Percentiles rank a stretch among this genome's conserved stretches.
Conservation (phyloP, 2,329 filamentous ascomycete genomes). For the Epichloe gansuensis region DNA sequence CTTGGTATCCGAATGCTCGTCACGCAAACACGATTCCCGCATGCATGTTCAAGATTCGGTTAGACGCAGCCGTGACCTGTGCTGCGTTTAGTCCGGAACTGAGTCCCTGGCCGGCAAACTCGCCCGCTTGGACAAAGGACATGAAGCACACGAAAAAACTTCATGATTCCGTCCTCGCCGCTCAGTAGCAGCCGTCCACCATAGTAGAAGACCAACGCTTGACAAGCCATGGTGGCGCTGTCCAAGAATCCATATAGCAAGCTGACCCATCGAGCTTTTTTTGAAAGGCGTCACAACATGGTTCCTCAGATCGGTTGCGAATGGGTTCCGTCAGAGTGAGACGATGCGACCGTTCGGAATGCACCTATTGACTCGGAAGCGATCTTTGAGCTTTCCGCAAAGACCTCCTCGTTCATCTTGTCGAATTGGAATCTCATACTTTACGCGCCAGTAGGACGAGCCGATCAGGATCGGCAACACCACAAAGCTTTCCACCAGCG, state of each 20-base stretch:
- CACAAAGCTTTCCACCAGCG: conserved; percentile 52
- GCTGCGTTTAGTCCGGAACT: conserved; percentile 53
- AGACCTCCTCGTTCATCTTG: conserved; percentile 53
- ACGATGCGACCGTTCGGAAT: conserved; percentile 56
- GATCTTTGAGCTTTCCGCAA: conserved; percentile 60
- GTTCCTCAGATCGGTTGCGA: conserved; percentile 41
- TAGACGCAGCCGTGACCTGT: conserved; percentile 44
- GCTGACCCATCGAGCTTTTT: conserved; percentile 49
- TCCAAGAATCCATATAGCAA: conserved; percentile 58
- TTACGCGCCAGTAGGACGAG: conserved; percentile 38
- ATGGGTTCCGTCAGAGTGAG: conserved; percentile 59
- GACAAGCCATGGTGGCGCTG: conserved; percentile 47
- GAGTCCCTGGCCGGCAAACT: conserved; percentile 54
- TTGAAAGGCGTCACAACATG: conserved; percentile 48
- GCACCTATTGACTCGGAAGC: conserved; percentile 62
- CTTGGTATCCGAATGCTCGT: conserved; percentile 17
- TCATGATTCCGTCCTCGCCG: conserved; percentile 32
- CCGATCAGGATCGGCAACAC: conserved; percentile 37
- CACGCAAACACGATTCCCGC: conserved; percentile 29
- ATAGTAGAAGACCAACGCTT: conserved; percentile 56
- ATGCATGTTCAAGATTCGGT: conserved; percentile 43
- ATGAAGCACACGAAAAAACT: conserved; percentile 49
- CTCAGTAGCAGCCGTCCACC: conserved; percentile 44
- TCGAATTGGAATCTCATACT: conserved; percentile 56
- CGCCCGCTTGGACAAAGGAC: conserved; percentile 53